These are phyloP conservation scores for Nepenthes gracilis DNA, from an alignment of 148 eudicot genomes.

Conservation along the genomic window DNA sequence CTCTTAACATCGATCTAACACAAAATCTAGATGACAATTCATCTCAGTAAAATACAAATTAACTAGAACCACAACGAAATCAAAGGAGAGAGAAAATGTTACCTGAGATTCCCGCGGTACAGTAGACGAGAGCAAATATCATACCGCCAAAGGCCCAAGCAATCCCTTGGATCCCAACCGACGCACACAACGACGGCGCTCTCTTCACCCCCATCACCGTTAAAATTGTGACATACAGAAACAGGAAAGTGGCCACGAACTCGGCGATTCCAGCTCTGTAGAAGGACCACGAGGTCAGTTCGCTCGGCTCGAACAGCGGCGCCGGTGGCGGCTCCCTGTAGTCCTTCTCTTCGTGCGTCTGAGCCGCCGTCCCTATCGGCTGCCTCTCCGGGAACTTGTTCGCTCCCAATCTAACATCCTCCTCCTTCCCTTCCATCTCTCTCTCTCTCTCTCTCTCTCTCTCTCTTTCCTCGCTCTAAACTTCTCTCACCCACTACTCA, in stretches of 20 bases:
- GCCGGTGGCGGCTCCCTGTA: constrained; percentile 9
- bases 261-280: constrained; percentile 35
- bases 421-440: too few species aligned
- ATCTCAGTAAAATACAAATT: too few species aligned
- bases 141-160: constrained; percentile 1
- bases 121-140: constrained; percentile 1
- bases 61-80: too few species aligned
- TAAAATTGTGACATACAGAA: neutral
- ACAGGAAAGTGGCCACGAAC: neutral
- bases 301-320: constrained; percentile 28
- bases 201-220: neutral
- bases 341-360: neutral
- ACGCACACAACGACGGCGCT: neutral
- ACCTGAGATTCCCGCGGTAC: neutral
- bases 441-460: too few species aligned
- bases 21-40: too few species aligned
- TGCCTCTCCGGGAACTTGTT: too few species aligned
- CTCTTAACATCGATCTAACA: too few species aligned
- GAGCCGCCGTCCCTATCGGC: too few species aligned
- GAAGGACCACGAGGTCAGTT: constrained; percentile 32
- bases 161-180: constrained; percentile 1
- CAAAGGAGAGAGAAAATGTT: too few species aligned
- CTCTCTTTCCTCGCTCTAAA: too few species aligned
- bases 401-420: too few species aligned
- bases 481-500: too few species aligned